Base-by-base conservation (phyloP, 495 filamentous ascomycete species). In the Penicillium taxi region DNA sequence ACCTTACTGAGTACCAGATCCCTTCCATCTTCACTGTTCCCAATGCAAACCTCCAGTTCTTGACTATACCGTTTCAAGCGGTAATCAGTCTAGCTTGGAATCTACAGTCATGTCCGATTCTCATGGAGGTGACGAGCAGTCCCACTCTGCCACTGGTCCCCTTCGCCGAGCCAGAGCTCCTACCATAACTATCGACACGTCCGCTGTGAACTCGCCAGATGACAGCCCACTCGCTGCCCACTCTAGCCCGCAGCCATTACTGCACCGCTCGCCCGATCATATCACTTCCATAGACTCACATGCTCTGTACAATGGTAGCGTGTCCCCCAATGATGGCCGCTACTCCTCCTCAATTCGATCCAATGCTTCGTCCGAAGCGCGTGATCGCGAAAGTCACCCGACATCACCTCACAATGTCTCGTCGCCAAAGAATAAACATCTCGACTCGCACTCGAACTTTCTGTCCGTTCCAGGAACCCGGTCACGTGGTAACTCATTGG, bases 321-420 rank as follows among this genome's bases (percentile, higher is more conserved):
- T 52, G 27, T 74, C 80, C 17, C 66, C 75, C 28, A 67, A 74
- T 6, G 82, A 89, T 34, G 52, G 73, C 31, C 74, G 77, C 35
- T 68, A 64, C 17, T 61, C 73, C 0, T 67, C 51, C 5, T 65
- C 61, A 23, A 61, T 80, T 24, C 74, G 77, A 34, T 70, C 67
- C 14, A 69, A 75, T 21, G 68, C 66, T 35, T 86, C 84, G 3
- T 86, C 85, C 29, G 86, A 94, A 41, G 77, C 72, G 50, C 73
- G 69, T 44, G 81, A 87, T 45, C 74, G 67, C 50, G 82, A 55
- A 39, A 84, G 80, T 52, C 69, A 85, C 36, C 88, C 87, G n/a
- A 86, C 82, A 0, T 94, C 87, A 27, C 83, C 87, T 0, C 88
- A 94, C 59, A 93, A 95, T 62, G 61, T 94, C 34, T 89, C 85